Evolutionary conservation across 257 asterid species (phyloP).

Genomic region (Leptodermis oblonga): DNA sequence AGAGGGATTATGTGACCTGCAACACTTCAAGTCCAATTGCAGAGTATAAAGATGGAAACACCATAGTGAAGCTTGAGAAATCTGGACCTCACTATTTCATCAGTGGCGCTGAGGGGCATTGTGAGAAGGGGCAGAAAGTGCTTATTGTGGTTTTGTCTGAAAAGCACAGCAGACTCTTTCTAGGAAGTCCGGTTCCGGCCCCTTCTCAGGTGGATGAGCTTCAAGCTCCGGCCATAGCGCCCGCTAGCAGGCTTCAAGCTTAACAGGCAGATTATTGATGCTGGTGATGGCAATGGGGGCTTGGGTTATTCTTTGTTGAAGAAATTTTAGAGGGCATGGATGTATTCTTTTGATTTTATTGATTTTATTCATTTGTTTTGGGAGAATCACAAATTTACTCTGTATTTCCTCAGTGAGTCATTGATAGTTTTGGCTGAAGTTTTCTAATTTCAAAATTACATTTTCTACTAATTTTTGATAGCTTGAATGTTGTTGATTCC

Average conservation of each 20-base stretch:
- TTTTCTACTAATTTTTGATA: too few relatives aligned
- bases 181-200: conserved; percentile 43
- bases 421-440: too few relatives aligned
- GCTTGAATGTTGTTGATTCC: too few relatives aligned
- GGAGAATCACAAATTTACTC: background rate
- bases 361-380: background rate
- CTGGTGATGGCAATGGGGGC: conserved; percentile 25
- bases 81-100: conserved; percentile 80
- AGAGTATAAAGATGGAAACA: conserved; percentile 43
- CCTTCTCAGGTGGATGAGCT: conserved; percentile 48
- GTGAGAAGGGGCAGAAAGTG: conserved; percentile 72
- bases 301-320: conserved; percentile 4
- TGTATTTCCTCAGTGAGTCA: background rate
- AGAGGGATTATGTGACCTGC: conserved; percentile 60
- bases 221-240: conserved; percentile 49
- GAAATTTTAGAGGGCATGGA: background rate
- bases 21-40: conserved; percentile 58
- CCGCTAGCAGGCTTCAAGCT: conserved; percentile 37
- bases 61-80: conserved; percentile 43
- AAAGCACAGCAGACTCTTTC: conserved; percentile 29
- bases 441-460: too few relatives aligned
- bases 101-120: conserved; percentile 63
- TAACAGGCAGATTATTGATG: conserved; percentile 26
- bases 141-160: conserved; percentile 63
- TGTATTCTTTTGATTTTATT: background rate